Evolutionary conservation across 805 yeast species (phyloP).

Genomic region (Wickerhamomyces strasburgensis): DNA sequence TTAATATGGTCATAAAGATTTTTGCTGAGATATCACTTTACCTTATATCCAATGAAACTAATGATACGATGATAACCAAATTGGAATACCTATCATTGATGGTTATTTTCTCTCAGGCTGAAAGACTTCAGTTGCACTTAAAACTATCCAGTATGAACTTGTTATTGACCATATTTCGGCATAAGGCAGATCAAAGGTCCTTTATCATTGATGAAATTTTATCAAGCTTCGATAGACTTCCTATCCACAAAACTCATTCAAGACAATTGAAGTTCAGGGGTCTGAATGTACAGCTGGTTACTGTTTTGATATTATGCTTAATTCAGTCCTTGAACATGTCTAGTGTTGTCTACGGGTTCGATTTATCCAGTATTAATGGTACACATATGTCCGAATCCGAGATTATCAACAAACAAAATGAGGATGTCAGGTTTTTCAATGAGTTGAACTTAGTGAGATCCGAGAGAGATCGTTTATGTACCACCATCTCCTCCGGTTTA

Average conservation of each 20-base stretch:
- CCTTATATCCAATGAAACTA: conserved; percentile 24
- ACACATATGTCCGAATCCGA: conserved; percentile 9
- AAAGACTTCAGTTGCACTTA: conserved; percentile 17
- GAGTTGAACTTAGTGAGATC: background rate
- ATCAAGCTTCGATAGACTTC: conserved; percentile 43
- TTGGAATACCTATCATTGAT: conserved; percentile 48
- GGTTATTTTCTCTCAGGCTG: conserved; percentile 32
- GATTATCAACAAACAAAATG: conserved; percentile 9
- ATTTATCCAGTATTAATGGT: conserved; percentile 6
- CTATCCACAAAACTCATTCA: conserved; percentile 38
- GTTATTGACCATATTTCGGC: conserved; percentile 23
- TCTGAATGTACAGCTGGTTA: conserved; percentile 41
- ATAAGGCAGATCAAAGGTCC: conserved; percentile 44
- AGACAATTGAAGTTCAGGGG: conserved; percentile 43
- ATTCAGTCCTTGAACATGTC: conserved; percentile 35
- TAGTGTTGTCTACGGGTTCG: conserved; percentile 14
- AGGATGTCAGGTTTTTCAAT: conserved; percentile 13
- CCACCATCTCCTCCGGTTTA: conserved; percentile 14
- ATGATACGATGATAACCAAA: conserved; percentile 52
- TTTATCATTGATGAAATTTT: conserved; percentile 61
- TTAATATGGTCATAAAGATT: conserved; percentile 9
- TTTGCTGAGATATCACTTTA: conserved; percentile 18
- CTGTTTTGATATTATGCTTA: conserved; percentile 40
- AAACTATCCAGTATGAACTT: conserved; percentile 17
- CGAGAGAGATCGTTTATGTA: conserved; percentile 10